Conservation (phyloP, 1,284 basidiomycete species). For the Rhodofomes roseus region DNA sequence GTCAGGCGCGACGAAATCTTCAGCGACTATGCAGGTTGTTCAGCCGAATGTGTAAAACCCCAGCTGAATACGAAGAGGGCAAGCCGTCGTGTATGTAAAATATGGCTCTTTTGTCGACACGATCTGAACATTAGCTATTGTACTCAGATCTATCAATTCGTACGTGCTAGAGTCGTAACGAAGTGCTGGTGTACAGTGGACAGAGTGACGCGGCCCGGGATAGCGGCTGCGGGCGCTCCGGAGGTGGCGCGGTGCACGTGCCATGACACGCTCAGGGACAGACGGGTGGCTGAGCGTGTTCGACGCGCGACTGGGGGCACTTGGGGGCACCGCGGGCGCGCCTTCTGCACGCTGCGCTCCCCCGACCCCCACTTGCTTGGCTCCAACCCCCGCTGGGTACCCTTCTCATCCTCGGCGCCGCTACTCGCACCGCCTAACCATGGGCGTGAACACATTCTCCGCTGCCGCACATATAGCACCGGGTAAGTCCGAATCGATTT, state of each 20-base stretch:
- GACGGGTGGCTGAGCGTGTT: background rate
- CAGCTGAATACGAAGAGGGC: too few relatives aligned
- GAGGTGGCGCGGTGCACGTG: slow-evolving; percentile 7
- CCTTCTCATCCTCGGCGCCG: background rate
- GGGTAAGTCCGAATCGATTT: slow-evolving; percentile 26
- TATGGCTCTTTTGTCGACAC: too few relatives aligned
- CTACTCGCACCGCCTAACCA: slow-evolving; percentile 16
- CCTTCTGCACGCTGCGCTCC: background rate
- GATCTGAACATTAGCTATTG: too few relatives aligned
- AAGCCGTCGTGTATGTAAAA: too few relatives aligned
- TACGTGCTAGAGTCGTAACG: too few relatives aligned
- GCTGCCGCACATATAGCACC: slow-evolving; percentile 48
- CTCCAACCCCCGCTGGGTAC: background rate
- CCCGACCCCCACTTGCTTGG: background rate
- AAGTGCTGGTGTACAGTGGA: too few relatives aligned
- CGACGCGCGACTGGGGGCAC: slow-evolving; percentile 1
- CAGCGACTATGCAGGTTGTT: too few relatives aligned
- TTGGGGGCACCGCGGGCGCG: background rate
- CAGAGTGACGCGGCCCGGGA: too few relatives aligned
- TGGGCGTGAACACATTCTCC: slow-evolving; percentile 46
- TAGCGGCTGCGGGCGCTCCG: background rate
- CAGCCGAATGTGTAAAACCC: too few relatives aligned
- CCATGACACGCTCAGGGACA: slow-evolving; percentile 4
- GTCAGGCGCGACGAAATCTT: too few relatives aligned
- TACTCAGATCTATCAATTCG: too few relatives aligned